Evolutionary conservation across 129 eudicot genomes (phyloP).

Genomic region (Chrysanthemum lavandulifolium): DNA sequence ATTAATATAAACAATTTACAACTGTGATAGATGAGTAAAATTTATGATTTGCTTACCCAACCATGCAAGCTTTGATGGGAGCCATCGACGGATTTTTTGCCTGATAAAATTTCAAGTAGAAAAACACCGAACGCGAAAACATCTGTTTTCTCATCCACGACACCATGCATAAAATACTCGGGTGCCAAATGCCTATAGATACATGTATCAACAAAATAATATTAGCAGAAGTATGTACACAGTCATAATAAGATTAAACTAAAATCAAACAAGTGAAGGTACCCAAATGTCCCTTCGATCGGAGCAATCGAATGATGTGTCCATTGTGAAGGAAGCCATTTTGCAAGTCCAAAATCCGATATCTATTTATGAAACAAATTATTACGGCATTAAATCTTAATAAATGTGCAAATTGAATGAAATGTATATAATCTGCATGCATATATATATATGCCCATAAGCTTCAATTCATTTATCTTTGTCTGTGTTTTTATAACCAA

Average conservation of each 20-base stretch:
- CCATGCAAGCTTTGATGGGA: conserved; percentile 89
- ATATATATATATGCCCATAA: too few species aligned
- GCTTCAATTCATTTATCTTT: too few species aligned
- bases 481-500: neutral
- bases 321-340: conserved; percentile 99
- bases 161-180: conserved; percentile 95
- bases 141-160: conserved; percentile 96
- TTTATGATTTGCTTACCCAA: conserved; percentile 59
- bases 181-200: conserved; percentile 87
- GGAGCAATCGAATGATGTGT: conserved; percentile 95
- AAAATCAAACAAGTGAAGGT: conserved; percentile 9
- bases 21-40: neutral
- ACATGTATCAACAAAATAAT: neutral
- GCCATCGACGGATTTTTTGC: conserved; percentile 84
- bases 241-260: neutral
- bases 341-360: conserved; percentile 97
- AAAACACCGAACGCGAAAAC: conserved; percentile 94
- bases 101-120: conserved; percentile 80
- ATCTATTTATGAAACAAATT: conserved; percentile 38
- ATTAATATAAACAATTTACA: too few species aligned
- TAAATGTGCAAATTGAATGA: neutral
- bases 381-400: neutral
- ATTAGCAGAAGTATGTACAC: neutral
- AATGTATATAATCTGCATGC: neutral
- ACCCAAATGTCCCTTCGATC: conserved; percentile 99